Evolutionary conservation across 169 alveolate genomes (phyloP).

Genomic region (Hammondia hammondi): DNA sequence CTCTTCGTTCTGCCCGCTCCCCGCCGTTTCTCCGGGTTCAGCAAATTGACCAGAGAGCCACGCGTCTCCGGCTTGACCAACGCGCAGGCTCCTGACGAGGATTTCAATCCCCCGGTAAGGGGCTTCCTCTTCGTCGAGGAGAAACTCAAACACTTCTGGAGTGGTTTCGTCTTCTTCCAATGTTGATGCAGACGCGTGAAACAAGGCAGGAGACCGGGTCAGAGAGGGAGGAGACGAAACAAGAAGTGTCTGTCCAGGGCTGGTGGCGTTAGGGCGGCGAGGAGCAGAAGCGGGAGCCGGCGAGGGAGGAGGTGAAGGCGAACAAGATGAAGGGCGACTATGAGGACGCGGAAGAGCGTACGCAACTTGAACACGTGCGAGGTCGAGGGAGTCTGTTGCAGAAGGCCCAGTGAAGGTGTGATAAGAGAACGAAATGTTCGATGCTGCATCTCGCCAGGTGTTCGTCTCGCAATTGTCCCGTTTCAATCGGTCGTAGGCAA

Average conservation of each 20-base stretch:
- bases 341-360: background rate
- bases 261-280: background rate
- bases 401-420: background rate
- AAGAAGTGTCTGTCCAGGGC: background rate
- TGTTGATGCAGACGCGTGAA: background rate
- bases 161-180: background rate
- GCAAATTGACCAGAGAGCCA: conserved; percentile 6
- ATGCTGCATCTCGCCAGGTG: background rate
- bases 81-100: background rate
- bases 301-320: background rate
- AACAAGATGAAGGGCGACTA: background rate
- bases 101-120: background rate
- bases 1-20: background rate
- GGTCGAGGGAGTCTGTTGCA: background rate
- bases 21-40: background rate
- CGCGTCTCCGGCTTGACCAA: conserved; percentile 2
- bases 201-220: background rate
- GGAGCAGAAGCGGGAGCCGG: background rate
- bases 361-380: background rate
- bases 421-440: background rate
- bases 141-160: background rate
- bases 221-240: background rate
- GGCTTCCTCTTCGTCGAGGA: conserved; percentile 17
- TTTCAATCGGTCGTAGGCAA: background rate
- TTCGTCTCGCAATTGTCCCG: background rate